These are phyloP conservation scores for Heritiera fomes DNA, from an alignment of 345 rosid species.

Conservation along the genomic window DNA sequence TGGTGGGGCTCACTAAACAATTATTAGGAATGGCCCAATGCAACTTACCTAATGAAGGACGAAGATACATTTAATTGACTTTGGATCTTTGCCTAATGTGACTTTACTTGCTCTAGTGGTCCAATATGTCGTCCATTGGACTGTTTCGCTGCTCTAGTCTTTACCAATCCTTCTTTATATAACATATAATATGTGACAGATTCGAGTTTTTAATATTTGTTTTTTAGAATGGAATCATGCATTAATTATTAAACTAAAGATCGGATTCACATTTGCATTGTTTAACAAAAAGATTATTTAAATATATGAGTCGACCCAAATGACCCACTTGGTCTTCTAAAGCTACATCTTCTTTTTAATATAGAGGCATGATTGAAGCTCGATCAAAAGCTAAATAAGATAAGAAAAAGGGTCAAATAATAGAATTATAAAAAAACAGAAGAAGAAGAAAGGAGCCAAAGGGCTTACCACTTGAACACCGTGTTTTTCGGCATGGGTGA, in stretches of 20 bases:
- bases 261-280: too few relatives aligned
- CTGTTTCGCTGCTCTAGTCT: too few relatives aligned
- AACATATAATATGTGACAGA: neutral
- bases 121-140: neutral
- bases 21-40: neutral
- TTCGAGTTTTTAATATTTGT: too few relatives aligned
- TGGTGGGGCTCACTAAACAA: constrained; percentile 1
- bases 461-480: constrained; percentile 73
- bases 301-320: too few relatives aligned
- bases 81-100: neutral
- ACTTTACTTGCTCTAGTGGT: neutral
- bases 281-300: too few relatives aligned
- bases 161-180: too few relatives aligned
- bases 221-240: too few relatives aligned
- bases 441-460: neutral
- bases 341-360: neutral
- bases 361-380: neutral
- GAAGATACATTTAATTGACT: neutral
- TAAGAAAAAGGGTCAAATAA: neutral
- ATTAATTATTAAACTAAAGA: too few relatives aligned
- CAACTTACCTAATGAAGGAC: neutral
- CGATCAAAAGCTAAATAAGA: neutral
- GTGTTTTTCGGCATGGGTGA: constrained; percentile 73
- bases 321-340: neutral
- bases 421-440: neutral